A percentile compares a stretch with the other conserved stretches of the same genome.
phyloP scores from a whole-genome alignment of 345 rosid species.

The Eucalyptus melliodora region DNA sequence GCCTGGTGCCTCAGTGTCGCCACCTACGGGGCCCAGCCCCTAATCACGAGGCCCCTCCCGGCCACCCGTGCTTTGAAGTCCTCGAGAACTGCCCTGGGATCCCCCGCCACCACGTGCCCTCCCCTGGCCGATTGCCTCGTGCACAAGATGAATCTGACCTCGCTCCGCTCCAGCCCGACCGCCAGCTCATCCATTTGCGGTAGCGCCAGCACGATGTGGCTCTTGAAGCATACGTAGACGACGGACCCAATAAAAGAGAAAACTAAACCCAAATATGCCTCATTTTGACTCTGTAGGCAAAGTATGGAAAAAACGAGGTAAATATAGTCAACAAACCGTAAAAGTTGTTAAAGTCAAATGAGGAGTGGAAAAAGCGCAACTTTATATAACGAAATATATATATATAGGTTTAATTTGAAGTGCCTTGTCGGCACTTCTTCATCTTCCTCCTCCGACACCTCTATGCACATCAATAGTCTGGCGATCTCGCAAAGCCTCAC shows the following conservation, averaged over 20 bases:
- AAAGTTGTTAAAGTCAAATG: too few relatives aligned
- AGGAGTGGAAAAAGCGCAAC: too few relatives aligned
- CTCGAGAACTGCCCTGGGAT: constrained; percentile 13
- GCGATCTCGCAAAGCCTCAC: too few relatives aligned
- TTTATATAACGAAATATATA: too few relatives aligned
- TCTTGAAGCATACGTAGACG: constrained; percentile 52
- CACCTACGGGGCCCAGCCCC: constrained; percentile 57
- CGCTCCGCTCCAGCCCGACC: constrained; percentile 36
- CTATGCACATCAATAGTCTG: too few relatives aligned
- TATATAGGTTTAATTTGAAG: too few relatives aligned
- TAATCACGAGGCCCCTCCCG: constrained; percentile 24
- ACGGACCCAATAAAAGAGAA: constrained; percentile 15
- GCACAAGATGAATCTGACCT: constrained; percentile 36
- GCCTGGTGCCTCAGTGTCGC: constrained; percentile 35
- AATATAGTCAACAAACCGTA: too few relatives aligned
- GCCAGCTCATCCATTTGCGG: constrained; percentile 38
- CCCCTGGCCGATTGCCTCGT: constrained; percentile 19
- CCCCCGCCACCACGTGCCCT: not conserved
- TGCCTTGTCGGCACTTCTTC: too few relatives aligned
- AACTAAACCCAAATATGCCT: too few relatives aligned
- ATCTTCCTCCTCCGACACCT: too few relatives aligned
- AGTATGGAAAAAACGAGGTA: too few relatives aligned
- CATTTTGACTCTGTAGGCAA: too few relatives aligned
- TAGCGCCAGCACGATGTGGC: constrained; percentile 21
- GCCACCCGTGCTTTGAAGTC: constrained; percentile 32